A percentile compares a stretch with the other conserved stretches of the same genome.
These are phyloP conservation scores for Kurtzmaniella quercitrusa DNA, from an alignment of 1,139 yeast species.

Conservation along the genomic window DNA sequence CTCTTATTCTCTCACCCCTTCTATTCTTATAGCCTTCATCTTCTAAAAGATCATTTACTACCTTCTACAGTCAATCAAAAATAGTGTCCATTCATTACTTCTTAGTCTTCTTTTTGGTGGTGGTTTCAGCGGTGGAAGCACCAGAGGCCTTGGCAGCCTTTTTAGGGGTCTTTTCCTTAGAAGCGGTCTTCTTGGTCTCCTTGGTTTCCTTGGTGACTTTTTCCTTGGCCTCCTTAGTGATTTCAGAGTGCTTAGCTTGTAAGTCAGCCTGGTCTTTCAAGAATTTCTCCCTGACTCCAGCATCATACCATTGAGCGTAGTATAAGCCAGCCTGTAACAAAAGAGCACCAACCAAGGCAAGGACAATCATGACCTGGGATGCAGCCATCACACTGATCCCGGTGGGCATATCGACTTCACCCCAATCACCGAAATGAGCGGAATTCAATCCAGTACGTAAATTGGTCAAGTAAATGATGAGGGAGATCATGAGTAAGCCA, in stretches of 20 bases:
- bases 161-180: constrained; percentile 10
- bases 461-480: constrained; percentile 81
- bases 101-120: constrained; percentile 3
- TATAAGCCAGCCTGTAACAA: constrained; percentile 85
- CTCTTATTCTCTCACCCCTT: too few relatives aligned
- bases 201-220: constrained; percentile 5
- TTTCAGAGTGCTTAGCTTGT: constrained; percentile 16
- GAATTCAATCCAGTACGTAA: constrained; percentile 77
- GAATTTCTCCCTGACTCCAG: constrained; percentile 50
- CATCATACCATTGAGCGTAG: constrained; percentile 79
- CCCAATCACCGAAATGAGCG: constrained; percentile 76
- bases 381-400: constrained; percentile 94
- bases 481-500: constrained; percentile 62
- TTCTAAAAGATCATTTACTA: too few relatives aligned
- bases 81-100: constrained; percentile 2
- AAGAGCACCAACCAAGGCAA: constrained; percentile 71
- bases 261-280: constrained; percentile 37
- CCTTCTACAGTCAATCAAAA: neutral
- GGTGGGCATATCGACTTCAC: constrained; percentile 81
- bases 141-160: constrained; percentile 11
- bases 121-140: constrained; percentile 6
- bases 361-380: constrained; percentile 69
- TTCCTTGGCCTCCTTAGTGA: constrained; percentile 13
- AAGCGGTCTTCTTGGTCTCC: constrained; percentile 15
- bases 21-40: too few relatives aligned